Base-by-base conservation (phyloP, 306 rosid genomes). In the Vicia villosa region DNA sequence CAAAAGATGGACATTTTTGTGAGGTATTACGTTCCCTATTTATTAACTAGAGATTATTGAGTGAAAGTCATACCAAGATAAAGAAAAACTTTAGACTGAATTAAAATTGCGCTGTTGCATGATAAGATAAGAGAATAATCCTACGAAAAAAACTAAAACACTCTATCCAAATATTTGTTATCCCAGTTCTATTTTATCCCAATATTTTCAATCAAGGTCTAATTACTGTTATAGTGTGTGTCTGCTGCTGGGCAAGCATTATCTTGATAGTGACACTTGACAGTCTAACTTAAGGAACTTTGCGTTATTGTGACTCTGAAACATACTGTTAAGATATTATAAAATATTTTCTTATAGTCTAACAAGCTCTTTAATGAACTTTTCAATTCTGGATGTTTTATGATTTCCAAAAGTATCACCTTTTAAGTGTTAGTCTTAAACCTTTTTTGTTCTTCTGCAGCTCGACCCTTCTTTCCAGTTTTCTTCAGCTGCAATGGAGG, bases 401-500 rank as follows among this genome's bases (percentile, higher is more conserved):
- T 37, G 55, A 38, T 63, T 63, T 74, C 47, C 14, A 6, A 24
- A 26, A 26, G 37, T 6, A 6, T 32, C 37, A 14, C 57, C 71
- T 20, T 60, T 24, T 61, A 30, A 55, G 21, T 68, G 66, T 62
- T 63, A 47, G 70, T 69, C 43, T 30, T 20, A 30, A 45, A 20
- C 46, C 57, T 59, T 13, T 45, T 68, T 10, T 60, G 19, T 68
- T 64, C 24, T 60, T 77, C 36, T 46, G 72, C 80, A 85, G 90
- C 80, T 79, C 41, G 79, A 82, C 63, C 85, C 84, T 62, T 79
- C 87, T 43, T 82, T 85, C 74, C 87, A 83, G 76, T 73, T 85
- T 74, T 68, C 91, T 50, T 85, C 86, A 66, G 64, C 81, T 57
- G 94, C 85, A 71, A 88, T 88, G 97, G 97, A 93, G 73, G 97